These are phyloP conservation scores for Neolentinus lepideus DNA, from an alignment of 1,284 basidiomycete species.

Conservation along the genomic window DNA sequence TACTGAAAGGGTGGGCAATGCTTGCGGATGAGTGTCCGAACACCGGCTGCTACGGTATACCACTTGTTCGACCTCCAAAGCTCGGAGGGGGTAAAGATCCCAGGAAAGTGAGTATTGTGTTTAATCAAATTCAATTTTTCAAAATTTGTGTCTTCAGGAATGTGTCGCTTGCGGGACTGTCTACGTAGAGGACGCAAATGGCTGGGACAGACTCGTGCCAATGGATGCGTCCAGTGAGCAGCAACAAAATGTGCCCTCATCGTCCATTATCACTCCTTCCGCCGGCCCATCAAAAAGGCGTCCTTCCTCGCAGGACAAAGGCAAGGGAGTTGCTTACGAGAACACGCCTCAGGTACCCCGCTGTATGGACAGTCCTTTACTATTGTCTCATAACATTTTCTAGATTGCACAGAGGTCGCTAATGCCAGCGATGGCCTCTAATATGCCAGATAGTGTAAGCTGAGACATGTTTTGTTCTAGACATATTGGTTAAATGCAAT, in stretches of 20 bases:
- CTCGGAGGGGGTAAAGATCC: constrained; percentile 50
- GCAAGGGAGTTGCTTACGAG: constrained; percentile 8
- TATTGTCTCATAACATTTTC: too few species aligned
- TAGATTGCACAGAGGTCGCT: neutral
- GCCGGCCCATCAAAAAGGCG: neutral
- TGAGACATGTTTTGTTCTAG: too few species aligned
- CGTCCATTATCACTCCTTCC: neutral
- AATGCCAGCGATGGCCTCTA: neutral
- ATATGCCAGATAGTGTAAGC: too few species aligned
- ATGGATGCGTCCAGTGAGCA: constrained; percentile 11
- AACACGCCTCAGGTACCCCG: constrained; percentile 5
- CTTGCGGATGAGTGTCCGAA: constrained; percentile 75
- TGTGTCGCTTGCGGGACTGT: constrained; percentile 67
- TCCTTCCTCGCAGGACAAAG: constrained; percentile 6
- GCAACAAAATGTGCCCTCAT: neutral
- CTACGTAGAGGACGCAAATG: constrained; percentile 47
- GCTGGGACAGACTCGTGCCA: constrained; percentile 39
- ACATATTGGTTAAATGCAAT: too few species aligned
- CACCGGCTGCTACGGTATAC: constrained; percentile 59
- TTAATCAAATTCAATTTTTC: neutral
- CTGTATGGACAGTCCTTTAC: neutral
- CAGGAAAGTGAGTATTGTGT: constrained; percentile 41
- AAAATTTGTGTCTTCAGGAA: constrained; percentile 38
- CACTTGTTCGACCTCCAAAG: constrained; percentile 69
- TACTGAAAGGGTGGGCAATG: constrained; percentile 81